phyloP scores from a whole-genome alignment of 2,329 filamentous ascomycete genomes.

The Sphaerulina vaccinii region DNA sequence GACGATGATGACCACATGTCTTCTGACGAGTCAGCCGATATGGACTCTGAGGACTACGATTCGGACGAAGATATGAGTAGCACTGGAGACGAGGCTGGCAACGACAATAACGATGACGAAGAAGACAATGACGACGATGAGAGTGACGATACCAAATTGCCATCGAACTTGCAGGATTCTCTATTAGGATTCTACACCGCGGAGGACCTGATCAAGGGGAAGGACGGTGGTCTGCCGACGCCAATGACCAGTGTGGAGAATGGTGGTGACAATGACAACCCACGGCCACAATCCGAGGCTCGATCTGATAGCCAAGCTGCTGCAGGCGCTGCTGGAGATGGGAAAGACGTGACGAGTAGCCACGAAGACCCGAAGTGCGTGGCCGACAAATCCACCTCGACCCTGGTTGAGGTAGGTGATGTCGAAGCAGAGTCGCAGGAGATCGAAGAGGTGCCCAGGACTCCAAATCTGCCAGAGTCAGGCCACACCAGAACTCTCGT shows the following conservation, averaged over 20 bases:
- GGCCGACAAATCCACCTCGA: no score
- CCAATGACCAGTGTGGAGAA: conserved; percentile 36
- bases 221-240: conserved; percentile 35
- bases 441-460: conserved; percentile 7
- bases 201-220: conserved; percentile 28
- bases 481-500: conserved; percentile 25
- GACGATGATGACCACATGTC: conserved; percentile 41
- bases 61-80: conserved; percentile 40
- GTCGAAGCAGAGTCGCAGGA: conserved; percentile 28
- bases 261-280: conserved; percentile 26
- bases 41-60: conserved; percentile 38
- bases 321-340: conserved; percentile 14
- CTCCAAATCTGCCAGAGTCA: conserved; percentile 32
- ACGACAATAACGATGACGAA: conserved; percentile 31
- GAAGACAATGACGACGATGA: conserved; percentile 30
- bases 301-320: conserved; percentile 20
- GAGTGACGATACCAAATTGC: conserved; percentile 27
- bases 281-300: conserved; percentile 23
- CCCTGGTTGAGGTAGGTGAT: background rate
- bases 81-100: conserved; percentile 37
- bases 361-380: no score
- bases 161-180: conserved; percentile 16
- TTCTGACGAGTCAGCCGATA: conserved; percentile 41
- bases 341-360: background rate
- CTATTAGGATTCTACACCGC: conserved; percentile 32